phyloP scores from a whole-genome alignment of 164 flowering plant genomes.

The Chimonanthus salicifolius region DNA sequence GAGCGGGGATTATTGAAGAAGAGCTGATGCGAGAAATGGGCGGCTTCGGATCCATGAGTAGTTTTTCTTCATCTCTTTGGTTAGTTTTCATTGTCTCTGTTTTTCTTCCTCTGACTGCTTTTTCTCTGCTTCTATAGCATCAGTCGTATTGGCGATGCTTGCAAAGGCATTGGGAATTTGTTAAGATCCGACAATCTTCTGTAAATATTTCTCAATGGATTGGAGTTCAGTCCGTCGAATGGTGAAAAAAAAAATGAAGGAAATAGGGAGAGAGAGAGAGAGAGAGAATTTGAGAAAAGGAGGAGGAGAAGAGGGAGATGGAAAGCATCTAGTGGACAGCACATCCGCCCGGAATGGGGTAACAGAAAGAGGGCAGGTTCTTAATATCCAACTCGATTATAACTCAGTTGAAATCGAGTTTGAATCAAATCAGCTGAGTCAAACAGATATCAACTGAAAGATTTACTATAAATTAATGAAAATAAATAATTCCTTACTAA shows the following conservation, averaged over 20 bases:
- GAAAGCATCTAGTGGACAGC: no score
- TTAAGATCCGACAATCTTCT: no score
- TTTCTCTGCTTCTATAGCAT: not conserved
- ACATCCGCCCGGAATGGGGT: no score
- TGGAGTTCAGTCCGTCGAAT: not conserved
- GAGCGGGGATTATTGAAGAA: not conserved
- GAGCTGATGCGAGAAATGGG: not conserved
- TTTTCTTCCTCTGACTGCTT: no score
- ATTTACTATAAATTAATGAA: no score
- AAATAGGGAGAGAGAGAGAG: not conserved
- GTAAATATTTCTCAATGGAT: not conserved
- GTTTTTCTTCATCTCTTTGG: conserved; percentile 45
- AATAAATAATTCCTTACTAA: no score
- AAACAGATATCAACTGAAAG: no score
- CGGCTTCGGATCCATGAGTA: conserved; percentile 49
- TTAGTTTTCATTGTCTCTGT: conserved; percentile 30
- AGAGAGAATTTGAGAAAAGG: not conserved
- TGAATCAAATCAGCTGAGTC: no score
- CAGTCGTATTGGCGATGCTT: not conserved
- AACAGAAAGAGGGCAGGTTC: no score
- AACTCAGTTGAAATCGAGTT: no score
- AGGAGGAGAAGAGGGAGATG: not conserved
- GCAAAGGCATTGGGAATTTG: not conserved
- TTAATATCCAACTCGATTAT: no score
- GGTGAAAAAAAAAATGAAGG: not conserved